Evolutionary conservation across 1,139 yeast species (phyloP).

Genomic region (Yamadazyma kanchanaburiensis): DNA sequence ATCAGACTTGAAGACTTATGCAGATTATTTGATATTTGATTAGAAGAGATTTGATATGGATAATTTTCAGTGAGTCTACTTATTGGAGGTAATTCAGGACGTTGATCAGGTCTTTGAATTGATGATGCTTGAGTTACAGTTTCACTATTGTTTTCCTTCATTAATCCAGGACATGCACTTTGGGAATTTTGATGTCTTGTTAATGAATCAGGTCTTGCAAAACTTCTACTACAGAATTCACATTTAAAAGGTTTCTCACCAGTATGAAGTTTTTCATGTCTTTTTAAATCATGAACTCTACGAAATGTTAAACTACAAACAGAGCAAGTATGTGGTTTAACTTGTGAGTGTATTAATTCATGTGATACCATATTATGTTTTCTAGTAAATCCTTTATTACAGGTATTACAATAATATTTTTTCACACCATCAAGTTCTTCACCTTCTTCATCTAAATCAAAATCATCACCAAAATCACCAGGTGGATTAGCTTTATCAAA

Average conservation of each 20-base stretch:
- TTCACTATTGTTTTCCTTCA: conserved; percentile 2
- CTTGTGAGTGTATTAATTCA: conserved; percentile 63
- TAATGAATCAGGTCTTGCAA: conserved; percentile 78
- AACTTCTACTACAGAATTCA: conserved; percentile 56
- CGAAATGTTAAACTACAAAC: conserved; percentile 64
- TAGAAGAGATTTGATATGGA: conserved; percentile 1
- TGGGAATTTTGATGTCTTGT: conserved; percentile 56
- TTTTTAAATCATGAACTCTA: conserved; percentile 69
- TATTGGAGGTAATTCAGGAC: conserved; percentile 5
- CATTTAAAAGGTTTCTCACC: conserved; percentile 73
- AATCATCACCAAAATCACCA: not conserved
- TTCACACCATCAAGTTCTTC: conserved; percentile 7
- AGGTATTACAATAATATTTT: conserved; percentile 52
- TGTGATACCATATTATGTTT: conserved; percentile 76
- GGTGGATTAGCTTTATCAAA: too few species aligned
- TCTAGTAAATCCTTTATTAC: conserved; percentile 62
- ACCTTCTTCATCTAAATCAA: conserved; percentile 1
- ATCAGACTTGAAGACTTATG: too few species aligned
- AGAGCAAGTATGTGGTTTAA: conserved; percentile 66
- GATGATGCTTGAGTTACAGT: not conserved
- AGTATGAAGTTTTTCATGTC: conserved; percentile 74
- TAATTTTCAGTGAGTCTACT: conserved; percentile 2
- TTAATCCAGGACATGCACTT: conserved; percentile 33
- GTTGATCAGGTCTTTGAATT: not conserved
- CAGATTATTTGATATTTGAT: not conserved